Percentiles rank a stretch among this genome's conserved stretches.
Conservation (phyloP, 164 flowering plant species). For the Magnolia sinica region DNA sequence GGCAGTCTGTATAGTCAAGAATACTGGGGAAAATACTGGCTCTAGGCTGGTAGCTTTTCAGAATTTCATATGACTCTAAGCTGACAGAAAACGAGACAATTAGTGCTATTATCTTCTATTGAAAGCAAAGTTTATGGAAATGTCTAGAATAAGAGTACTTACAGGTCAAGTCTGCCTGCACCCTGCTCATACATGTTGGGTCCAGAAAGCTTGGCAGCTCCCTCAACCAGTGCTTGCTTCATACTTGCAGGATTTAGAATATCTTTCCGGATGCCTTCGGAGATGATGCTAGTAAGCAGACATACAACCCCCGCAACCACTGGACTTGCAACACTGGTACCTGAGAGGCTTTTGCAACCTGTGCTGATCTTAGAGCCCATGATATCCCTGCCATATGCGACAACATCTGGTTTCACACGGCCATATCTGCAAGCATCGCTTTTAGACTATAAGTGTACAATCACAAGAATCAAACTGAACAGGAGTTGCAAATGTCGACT, state of each 20-base stretch:
- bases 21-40: conserved; percentile 91
- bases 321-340: conserved; percentile 99
- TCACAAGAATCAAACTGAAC: background rate
- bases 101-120: conserved; percentile 14
- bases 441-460: background rate
- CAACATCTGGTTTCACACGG: conserved; percentile 96
- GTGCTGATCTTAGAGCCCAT: conserved; percentile 99
- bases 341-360: conserved; percentile 98
- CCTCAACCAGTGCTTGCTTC: conserved; percentile 99
- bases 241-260: conserved; percentile 94
- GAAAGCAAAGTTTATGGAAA: background rate
- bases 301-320: conserved; percentile 98
- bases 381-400: conserved; percentile 96
- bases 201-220: conserved; percentile 95
- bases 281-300: conserved; percentile 85
- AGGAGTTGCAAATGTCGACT: too few species aligned
- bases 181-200: conserved; percentile 99
- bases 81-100: conserved; percentile 43
- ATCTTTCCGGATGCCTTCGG: conserved; percentile 55
- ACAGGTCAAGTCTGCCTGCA: conserved; percentile 98
- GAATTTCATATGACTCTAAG: conserved; percentile 85
- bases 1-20: conserved; percentile 87
- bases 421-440: conserved; percentile 54
- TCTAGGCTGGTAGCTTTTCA: conserved; percentile 80
- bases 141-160: conserved; percentile 30